Base-by-base conservation (phyloP, 2,329 filamentous ascomycete genomes). In the Pseudogymnoascus sp. region DNA sequence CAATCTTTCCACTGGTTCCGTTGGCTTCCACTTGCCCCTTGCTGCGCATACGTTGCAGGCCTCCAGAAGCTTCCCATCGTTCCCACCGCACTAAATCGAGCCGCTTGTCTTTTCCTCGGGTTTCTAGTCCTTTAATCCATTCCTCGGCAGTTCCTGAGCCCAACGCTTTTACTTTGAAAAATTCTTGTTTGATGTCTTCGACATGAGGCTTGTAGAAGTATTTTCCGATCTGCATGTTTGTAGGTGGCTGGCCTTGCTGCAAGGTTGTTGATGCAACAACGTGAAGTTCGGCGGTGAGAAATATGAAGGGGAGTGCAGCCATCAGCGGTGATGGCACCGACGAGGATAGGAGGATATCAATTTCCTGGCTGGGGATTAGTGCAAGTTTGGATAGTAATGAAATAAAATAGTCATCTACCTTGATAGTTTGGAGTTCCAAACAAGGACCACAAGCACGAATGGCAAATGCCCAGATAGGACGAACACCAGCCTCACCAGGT, bases 71-170 rank as follows among this genome's bases (percentile, higher is more conserved):
- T 76, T 57, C 78, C 78, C 39, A 78, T 67, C 85, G 87, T 70
- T 91, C 89, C 86, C 89, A 93, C 58, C 87, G 82, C 28, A 82
- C 79, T 30, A 83, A 79, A 69, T 89, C 84, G 9, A 77, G 78
- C 66, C 84, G 80, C 57, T 78, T 74, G 62, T 83, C 78, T 66
- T 82, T 82, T 8, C 88, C 87, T 62, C 83, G 79, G 28, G 75
- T 76, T 43, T 85, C 81, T 3, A 94, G 79, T 8, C 89, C 89
- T 73, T 92, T 92, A 30, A 85, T 77, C 89, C 90, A 94, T 71
- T 92, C 89, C 66, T 90, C 87, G 3, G 82, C 80, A 9, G 86
- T 82, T 41, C 86, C 85, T 47, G 79, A 67, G n/a, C 89, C 88
- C 66, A 90, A 79, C n/a, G 77, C 74, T 66, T 83, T 82, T 60